Percentiles rank a stretch among this genome's conserved stretches.
Evolutionary conservation across 1,139 yeast genomes (phyloP).

Genomic region (Suhomyces anneliseae): DNA sequence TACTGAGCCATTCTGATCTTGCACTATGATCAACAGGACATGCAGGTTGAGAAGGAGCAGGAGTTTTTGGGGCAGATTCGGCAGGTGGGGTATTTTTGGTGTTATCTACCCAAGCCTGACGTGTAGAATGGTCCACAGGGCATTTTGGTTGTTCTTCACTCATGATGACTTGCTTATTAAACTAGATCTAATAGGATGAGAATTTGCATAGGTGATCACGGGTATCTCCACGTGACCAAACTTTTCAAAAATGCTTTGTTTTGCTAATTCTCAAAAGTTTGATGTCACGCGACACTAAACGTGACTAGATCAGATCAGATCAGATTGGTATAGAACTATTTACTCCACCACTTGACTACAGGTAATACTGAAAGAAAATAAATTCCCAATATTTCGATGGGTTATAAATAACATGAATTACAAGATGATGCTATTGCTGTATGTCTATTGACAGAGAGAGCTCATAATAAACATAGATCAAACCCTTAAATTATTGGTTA

Average conservation of each 20-base stretch:
- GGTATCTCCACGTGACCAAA: background rate
- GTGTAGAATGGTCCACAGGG: slow-evolving; percentile 66
- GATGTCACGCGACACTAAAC: too few species aligned
- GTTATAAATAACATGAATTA: too few species aligned
- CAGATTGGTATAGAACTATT: too few species aligned
- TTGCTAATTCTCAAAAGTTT: too few species aligned
- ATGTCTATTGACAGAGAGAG: too few species aligned
- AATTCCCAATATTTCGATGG: too few species aligned
- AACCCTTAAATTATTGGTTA: too few species aligned
- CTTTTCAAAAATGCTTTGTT: background rate
- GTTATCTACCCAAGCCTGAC: slow-evolving; percentile 54
- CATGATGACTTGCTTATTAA: slow-evolving; percentile 2
- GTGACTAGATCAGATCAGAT: too few species aligned
- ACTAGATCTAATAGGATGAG: slow-evolving; percentile 3
- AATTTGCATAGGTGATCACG: background rate
- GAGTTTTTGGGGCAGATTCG: background rate
- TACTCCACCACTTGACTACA: too few species aligned
- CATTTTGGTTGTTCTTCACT: slow-evolving; percentile 44
- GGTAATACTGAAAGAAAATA: too few species aligned
- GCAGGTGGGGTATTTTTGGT: background rate
- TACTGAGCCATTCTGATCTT: slow-evolving; percentile 23
- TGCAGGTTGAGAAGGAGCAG: slow-evolving; percentile 8
- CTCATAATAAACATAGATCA: too few species aligned
- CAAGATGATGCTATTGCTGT: too few species aligned
- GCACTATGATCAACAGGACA: slow-evolving; percentile 32